Percentiles rank a stretch among this genome's conserved stretches.
Evolutionary conservation across 1,284 basidiomycete genomes (phyloP).

Genomic region (Tausonia pullulans): DNA sequence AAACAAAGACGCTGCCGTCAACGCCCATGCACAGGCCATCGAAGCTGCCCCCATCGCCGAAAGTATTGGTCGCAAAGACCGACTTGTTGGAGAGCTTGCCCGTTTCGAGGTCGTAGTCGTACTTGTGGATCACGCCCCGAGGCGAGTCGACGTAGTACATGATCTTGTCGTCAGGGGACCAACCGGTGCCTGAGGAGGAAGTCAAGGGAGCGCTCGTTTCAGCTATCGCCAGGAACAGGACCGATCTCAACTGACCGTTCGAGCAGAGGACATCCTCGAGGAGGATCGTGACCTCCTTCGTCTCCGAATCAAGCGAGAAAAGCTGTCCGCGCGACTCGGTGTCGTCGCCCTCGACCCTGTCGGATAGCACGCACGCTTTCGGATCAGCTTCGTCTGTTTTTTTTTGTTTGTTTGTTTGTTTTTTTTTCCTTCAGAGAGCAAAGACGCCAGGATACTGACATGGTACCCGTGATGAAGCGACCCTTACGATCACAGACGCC

Average conservation of each 20-base stretch:
- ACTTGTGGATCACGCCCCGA: constrained; percentile 22
- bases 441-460: neutral
- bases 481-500: constrained; percentile 31
- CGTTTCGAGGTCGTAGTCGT: constrained; percentile 27
- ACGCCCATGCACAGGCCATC: constrained; percentile 34
- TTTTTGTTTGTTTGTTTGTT: too few species aligned
- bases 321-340: too few species aligned
- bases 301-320: too few species aligned
- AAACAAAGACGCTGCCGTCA: constrained; percentile 32
- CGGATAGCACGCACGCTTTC: too few species aligned
- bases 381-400: too few species aligned
- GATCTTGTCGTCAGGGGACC: constrained; percentile 26
- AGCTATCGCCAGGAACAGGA: too few species aligned
- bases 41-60: constrained; percentile 24
- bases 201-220: too few species aligned
- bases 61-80: constrained; percentile 19
- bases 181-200: constrained; percentile 12
- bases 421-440: too few species aligned
- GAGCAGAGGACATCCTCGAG: too few species aligned
- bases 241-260: too few species aligned
- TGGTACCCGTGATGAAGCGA: constrained; percentile 20
- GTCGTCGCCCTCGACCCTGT: too few species aligned
- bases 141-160: constrained; percentile 33
- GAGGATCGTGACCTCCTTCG: too few species aligned
- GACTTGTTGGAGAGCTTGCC: constrained; percentile 24